phyloP scores from a whole-genome alignment of 805 yeast species.

The Saccharomycopsis microspora region DNA sequence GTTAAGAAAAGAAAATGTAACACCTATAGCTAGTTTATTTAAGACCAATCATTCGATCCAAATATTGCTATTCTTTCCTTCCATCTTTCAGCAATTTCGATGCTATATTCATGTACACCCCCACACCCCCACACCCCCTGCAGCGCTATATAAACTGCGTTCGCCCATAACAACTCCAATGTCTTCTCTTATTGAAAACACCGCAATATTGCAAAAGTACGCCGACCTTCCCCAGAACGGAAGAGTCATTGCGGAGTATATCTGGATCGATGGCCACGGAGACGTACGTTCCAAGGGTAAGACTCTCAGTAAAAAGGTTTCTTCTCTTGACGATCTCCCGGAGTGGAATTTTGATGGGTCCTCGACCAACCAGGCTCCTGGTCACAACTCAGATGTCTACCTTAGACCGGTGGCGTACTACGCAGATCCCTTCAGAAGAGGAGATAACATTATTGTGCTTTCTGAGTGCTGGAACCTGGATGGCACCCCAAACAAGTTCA shows the following conservation, averaged over 20 bases:
- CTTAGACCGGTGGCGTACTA: conserved; percentile 91
- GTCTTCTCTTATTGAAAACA: conserved; percentile 25
- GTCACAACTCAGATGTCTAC: conserved; percentile 91
- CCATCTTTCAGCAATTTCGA: neutral
- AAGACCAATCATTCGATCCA: no score
- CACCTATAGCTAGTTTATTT: no score
- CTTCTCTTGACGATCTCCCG: conserved; percentile 76
- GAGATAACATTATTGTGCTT: conserved; percentile 90
- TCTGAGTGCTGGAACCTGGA: conserved; percentile 98
- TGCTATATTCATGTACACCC: neutral
- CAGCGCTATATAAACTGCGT: neutral
- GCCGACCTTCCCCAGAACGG: conserved; percentile 78
- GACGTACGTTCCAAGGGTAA: conserved; percentile 89
- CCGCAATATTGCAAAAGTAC: conserved; percentile 76
- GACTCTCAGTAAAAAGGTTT: conserved; percentile 61
- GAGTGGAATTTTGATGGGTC: conserved; percentile 99
- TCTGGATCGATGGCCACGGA: conserved; percentile 95
- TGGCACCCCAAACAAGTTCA: conserved; percentile 97
- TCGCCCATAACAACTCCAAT: neutral
- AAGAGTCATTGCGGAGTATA: conserved; percentile 84
- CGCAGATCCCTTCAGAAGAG: conserved; percentile 96
- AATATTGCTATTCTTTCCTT: no score
- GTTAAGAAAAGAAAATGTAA: no score
- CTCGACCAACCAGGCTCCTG: conserved; percentile 97
- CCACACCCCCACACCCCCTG: neutral